Evolutionary conservation across 2,329 filamentous ascomycete species (phyloP), one percentile per base, ranked within the genome.

Genomic region (Alternaria atra): DNA sequence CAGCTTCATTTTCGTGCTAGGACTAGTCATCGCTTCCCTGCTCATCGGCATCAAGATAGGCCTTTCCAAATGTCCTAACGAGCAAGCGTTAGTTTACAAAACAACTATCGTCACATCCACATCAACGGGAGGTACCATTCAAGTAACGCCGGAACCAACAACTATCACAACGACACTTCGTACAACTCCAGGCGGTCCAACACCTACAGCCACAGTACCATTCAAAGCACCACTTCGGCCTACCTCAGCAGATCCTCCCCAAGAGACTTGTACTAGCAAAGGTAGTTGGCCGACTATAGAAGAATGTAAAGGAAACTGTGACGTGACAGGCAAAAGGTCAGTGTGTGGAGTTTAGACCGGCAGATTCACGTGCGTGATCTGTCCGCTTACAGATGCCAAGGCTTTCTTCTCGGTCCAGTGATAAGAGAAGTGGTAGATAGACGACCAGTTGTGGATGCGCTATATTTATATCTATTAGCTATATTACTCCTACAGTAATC

Each of bases 71-170:
- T 35, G 32, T 12, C 32, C 46, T 0, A 6, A 37, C 13, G 46
- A 1, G 13, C 32, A 15, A 25, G 0, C 32, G 0, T 6, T 2
- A 0, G 30, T 27, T 0, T 35, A 35, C 5, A 13, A 35, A n/a
- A 50, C 46, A 0, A 4, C 20, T 50, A 17, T 29, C 8, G 1
- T 25, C 2, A 50, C 46, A 35, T 13, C 30, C 9, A 50, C 32
- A 7, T 9, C 13, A 20, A n/a, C 5, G 6, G 10, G 39, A 6
- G 20, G 17, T 5, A 42, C 20, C 20, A 13, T 15, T 1, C 20
- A 13, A 1, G 6, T 34, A 10, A 35, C 8, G 3, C 30, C 20
- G 12, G 46, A 35, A 0, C 2, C 2, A 5, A 50, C 46, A 32
- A 35, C 32, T 25, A 35, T 7, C 6, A 27, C 13, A 12, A 50